A percentile compares a stretch with the other conserved stretches of the same genome.
These are phyloP conservation scores for Lanmaoa pseudosensibilis DNA, from an alignment of 768 basidiomycete species.

Conservation along the genomic window DNA sequence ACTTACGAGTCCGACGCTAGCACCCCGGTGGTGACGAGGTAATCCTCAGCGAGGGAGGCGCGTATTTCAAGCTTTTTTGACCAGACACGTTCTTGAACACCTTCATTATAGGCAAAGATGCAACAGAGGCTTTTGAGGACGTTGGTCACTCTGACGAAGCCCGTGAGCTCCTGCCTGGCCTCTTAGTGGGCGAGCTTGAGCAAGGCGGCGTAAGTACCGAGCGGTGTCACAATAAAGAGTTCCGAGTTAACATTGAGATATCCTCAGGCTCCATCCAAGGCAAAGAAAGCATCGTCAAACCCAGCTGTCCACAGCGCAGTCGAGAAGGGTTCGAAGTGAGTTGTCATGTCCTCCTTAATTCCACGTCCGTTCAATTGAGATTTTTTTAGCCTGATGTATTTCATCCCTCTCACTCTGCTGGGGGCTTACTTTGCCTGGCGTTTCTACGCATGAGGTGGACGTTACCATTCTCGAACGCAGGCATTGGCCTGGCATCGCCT, in stretches of 20 bases:
- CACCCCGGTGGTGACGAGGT: constrained; percentile 99
- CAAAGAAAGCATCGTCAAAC: constrained; percentile 47
- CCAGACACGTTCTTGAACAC: neutral
- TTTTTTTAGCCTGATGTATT: constrained; percentile 68
- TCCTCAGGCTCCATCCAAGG: constrained; percentile 50
- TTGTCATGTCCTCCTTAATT: constrained; percentile 3
- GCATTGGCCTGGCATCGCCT: neutral
- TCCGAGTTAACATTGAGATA: constrained; percentile 1
- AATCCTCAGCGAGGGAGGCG: constrained; percentile 87
- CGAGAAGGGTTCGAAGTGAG: constrained; percentile 70
- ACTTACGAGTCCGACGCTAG: constrained; percentile 39
- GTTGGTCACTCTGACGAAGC: constrained; percentile 99
- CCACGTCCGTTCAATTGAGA: neutral
- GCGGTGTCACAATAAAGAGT: neutral
- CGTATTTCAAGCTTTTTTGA: constrained; percentile 36
- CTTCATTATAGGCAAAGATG: constrained; percentile 72
- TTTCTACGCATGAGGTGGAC: constrained; percentile 48
- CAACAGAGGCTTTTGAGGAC: constrained; percentile 98
- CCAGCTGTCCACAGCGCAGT: constrained; percentile 45
- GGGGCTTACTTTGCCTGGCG: constrained; percentile 90
- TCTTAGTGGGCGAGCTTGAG: constrained; percentile 84
- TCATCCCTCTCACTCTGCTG: constrained; percentile 74
- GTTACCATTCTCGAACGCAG: neutral
- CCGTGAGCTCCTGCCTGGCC: constrained; percentile 72
- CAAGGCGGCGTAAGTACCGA: constrained; percentile 54